A percentile compares a stretch with the other conserved stretches of the same genome.
These are phyloP conservation scores for Botryotinia calthae DNA, from an alignment of 2,329 filamentous ascomycete genomes.

Conservation along the genomic window DNA sequence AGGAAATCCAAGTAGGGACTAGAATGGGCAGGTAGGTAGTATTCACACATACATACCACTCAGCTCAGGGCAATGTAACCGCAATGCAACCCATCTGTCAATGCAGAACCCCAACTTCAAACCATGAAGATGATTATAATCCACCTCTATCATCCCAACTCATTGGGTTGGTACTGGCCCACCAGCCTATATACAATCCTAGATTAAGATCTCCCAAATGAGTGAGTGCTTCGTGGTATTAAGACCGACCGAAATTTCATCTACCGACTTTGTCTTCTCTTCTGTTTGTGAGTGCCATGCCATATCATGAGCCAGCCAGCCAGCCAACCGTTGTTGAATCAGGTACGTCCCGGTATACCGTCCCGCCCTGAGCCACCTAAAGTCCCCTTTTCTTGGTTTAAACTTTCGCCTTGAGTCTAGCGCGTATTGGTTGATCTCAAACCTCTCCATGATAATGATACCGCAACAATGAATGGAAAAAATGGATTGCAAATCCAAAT, in stretches of 20 bases:
- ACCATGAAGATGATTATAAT: background rate
- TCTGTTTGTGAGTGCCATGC: background rate
- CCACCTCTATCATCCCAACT: no score
- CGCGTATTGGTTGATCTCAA: background rate
- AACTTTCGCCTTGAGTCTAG: background rate
- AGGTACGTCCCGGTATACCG: background rate
- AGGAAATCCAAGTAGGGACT: background rate
- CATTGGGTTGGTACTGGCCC: background rate
- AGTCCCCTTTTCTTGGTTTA: background rate
- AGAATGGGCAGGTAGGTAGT: background rate
- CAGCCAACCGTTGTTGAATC: background rate
- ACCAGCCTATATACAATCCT: no score
- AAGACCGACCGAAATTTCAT: background rate
- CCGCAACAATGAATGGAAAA: background rate
- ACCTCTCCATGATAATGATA: background rate
- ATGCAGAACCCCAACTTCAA: background rate
- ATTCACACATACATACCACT: background rate
- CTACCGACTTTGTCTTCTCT: background rate
- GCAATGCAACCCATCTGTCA: background rate
- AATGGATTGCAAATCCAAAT: background rate
- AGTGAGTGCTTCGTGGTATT: background rate
- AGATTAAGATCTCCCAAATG: background rate
- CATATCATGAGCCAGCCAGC: background rate
- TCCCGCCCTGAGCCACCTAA: background rate
- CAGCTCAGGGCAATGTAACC: background rate